Conservation (phyloP, 2,329 filamentous ascomycete species). For the Colletotrichum sp. region DNA sequence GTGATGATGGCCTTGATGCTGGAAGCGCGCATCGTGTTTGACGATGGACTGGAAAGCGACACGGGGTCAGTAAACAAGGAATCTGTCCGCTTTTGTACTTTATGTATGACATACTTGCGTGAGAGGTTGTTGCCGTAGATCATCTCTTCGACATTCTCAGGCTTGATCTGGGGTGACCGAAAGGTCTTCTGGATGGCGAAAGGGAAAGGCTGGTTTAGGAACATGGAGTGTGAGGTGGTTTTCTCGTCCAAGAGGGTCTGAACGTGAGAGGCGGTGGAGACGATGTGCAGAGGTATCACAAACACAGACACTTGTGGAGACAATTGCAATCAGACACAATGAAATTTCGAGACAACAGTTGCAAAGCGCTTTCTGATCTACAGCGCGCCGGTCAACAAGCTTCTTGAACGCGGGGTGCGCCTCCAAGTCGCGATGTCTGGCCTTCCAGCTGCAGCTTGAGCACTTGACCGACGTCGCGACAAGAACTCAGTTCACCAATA, state of each 20-base stretch:
- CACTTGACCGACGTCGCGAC: neutral
- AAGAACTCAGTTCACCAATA: neutral
- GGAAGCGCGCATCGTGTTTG: neutral
- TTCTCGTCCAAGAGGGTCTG: no score
- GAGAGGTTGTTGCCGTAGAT: neutral
- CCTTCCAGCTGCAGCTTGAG: neutral
- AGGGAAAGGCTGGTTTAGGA: no score
- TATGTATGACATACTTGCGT: neutral
- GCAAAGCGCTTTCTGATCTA: neutral
- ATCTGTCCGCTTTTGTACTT: neutral
- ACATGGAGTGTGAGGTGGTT: no score
- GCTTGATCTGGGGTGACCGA: neutral
- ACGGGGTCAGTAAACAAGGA: neutral
- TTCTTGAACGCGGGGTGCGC: accelerated
- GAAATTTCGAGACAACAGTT: neutral
- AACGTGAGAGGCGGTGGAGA: no score
- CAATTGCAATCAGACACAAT: no score
- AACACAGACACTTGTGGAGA: no score
- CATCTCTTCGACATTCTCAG: neutral
- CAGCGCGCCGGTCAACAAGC: neutral
- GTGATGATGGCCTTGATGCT: neutral
- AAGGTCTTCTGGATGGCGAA: no score
- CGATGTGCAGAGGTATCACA: no score
- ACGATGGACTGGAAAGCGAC: neutral
- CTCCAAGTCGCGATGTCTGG: neutral